Base-by-base conservation (phyloP, 345 rosid genomes). In the Aethionema arabicum region DNA sequence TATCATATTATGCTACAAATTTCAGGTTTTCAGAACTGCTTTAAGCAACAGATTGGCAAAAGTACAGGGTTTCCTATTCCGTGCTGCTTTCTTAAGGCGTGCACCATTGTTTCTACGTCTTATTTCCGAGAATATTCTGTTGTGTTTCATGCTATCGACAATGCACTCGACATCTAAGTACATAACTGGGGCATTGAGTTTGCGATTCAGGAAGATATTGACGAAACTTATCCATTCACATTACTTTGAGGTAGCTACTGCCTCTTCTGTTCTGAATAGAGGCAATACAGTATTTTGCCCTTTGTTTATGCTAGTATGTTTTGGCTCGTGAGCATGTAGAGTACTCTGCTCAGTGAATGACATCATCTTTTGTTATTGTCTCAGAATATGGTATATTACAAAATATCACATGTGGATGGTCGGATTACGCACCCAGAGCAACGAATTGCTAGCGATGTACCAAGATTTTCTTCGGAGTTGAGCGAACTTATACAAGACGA, bases 371-470 rank as follows among this genome's bases (percentile, higher is more conserved):
- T 56, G 14, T 64, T 52, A 55, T 32, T 61, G 61, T 75, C 74
- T 49, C 95, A 95, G 97, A 95, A 88, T 73, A 90, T 95, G 97
- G 92, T 89, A 3, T 95, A 95, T 79, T 95, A 95, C 83, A 95
- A 95, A 69, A 76, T 95, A 72, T 87, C 97, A 59, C 97, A 95
- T 65, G 96, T 95, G 56, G 99, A 95, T 76, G 86, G 91, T 45
- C 90, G 97, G 68, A 76, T 95, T 69, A 78, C 86, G 32, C 80
- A 95, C 76, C 99, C 97, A 5, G 97, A 90, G 72, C 99, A 95
- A 81, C 73, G 82, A 49, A 90, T 95, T 72, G 99, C 97, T 57
- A 90, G 97, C 71, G 99, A 95, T 71, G 80, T 95, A 8, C 99
- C 99, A 11, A 84, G 78, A 77, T 87, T 95, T 77, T 90, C 96